Base-by-base conservation (phyloP, 1,284 basidiomycete genomes). In the Xerocomus tenax region DNA sequence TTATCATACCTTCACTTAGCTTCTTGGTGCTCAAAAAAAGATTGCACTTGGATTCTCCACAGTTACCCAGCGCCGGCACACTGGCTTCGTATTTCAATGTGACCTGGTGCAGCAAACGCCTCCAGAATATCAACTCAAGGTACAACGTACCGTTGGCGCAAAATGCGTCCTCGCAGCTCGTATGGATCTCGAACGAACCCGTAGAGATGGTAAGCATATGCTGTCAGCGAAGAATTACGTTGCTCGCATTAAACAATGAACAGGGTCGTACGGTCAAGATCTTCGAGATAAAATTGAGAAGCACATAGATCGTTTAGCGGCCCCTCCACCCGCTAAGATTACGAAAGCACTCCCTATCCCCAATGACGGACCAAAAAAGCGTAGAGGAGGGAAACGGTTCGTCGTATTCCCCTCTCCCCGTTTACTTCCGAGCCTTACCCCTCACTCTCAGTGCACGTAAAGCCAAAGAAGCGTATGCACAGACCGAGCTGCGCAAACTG, bases 261-360 rank as follows among this genome's bases (percentile, higher is more conserved):
- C 53, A 88, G 87, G 85, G 6, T 73, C 74, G 8, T 98, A 91
- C 59, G 96, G 96, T 15, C 74, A 82, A 51, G 76, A 79, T 53
- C 72, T 95, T 44, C 76, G 86, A 53, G 87, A 85, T 39, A 93
- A 96, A 61, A 81, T 98, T 23, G 86, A 93, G 62, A 91, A 87
- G 61, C 88, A 90, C 58, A 82, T 99, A 47, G 91, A 97, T 61
- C 82, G 91, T 55, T 77, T 98, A 42, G 83, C 92, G 3, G 92
- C 96, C 36, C 96, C 96, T 0, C 92, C 94, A 19, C 95, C 96
- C 21, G 80, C 84, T 47, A 98, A 98, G 71, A 86, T 97, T 26
- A 77, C 82, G 39, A 99, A 98, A 66, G 91, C 96, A 1, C 73
- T 99, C 3, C 92, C 96, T n/a, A 82, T 97, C 56, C 96, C 96